Percentiles rank a stretch among this genome's conserved stretches.
Conservation (phyloP, 1,284 basidiomycete species). For the Farysia itapuensis region DNA sequence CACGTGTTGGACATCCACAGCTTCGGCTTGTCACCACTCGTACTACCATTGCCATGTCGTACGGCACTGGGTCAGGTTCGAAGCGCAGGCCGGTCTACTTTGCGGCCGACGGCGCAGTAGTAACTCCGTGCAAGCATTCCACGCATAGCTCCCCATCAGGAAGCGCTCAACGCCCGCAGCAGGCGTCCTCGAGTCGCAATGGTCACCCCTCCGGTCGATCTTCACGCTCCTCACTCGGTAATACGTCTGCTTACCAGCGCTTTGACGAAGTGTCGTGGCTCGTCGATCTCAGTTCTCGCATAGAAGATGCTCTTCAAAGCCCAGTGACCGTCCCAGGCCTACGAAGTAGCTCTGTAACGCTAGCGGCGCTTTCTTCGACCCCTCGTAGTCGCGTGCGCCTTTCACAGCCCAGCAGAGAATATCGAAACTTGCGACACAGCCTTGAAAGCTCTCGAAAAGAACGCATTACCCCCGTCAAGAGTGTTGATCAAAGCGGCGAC, state of each 20-base stretch:
- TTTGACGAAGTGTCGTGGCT: slow-evolving; percentile 37
- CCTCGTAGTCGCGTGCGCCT: slow-evolving; percentile 20
- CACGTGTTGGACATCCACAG: too few species aligned
- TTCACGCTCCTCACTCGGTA: slow-evolving; percentile 2
- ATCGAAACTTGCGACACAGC: slow-evolving; percentile 16
- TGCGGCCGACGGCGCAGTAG: too few species aligned
- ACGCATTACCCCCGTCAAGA: background rate
- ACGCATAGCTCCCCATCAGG: too few species aligned
- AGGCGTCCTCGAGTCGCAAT: too few species aligned
- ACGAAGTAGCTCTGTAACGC: slow-evolving; percentile 3
- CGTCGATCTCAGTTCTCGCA: slow-evolving; percentile 31
- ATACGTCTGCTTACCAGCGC: slow-evolving; percentile 28
- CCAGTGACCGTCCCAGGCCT: slow-evolving; percentile 1
- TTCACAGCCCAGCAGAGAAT: slow-evolving; percentile 29
- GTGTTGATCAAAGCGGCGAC: background rate
- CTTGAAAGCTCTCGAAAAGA: slow-evolving; percentile 1
- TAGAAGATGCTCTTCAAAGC: slow-evolving; percentile 17
- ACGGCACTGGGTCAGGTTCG: too few species aligned
- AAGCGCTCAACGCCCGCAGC: too few species aligned
- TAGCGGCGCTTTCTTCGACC: background rate
- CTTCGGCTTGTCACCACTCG: too few species aligned
- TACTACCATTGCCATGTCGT: too few species aligned
- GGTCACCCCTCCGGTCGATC: background rate
- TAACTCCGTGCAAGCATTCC: too few species aligned
- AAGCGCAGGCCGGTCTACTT: too few species aligned